phyloP scores from a whole-genome alignment of 805 yeast species.

The Starmerella stigmatis region DNA sequence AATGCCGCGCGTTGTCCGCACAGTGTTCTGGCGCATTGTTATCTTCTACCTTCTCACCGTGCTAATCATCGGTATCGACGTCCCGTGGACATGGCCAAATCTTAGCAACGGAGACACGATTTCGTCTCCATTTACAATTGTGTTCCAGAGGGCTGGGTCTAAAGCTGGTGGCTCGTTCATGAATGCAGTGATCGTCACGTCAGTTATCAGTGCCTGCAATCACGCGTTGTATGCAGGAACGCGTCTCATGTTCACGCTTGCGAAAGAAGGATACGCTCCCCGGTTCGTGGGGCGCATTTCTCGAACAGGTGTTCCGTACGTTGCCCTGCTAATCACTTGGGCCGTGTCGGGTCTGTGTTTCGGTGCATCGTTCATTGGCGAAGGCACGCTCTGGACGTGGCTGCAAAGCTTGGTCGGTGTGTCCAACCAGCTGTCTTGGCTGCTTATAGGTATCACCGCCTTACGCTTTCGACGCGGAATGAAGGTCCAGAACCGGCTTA shows the following conservation, averaged over 20 bases:
- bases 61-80: constrained; percentile 48
- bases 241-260: constrained; percentile 50
- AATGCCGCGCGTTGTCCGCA: constrained; percentile 48
- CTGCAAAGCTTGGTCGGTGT: constrained; percentile 52
- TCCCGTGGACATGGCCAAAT: constrained; percentile 44
- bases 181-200: constrained; percentile 47
- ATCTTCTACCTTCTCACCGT: constrained; percentile 45
- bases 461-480: constrained; percentile 44
- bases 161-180: constrained; percentile 41
- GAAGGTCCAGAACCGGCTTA: constrained; percentile 34
- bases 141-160: constrained; percentile 37
- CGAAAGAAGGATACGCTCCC: constrained; percentile 52
- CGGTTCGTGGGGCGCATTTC: constrained; percentile 38
- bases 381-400: constrained; percentile 44
- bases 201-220: constrained; percentile 48
- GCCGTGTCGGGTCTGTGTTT: constrained; percentile 48
- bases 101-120: constrained; percentile 36
- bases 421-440: constrained; percentile 56
- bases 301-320: constrained; percentile 44
- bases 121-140: constrained; percentile 39
- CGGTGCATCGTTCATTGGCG: constrained; percentile 46
- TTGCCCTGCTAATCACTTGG: constrained; percentile 42
- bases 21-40: constrained; percentile 45
- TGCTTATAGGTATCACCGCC: constrained; percentile 44
- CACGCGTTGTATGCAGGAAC: constrained; percentile 57